Conservation (phyloP, 2,329 filamentous ascomycete species). For the Paecilomyces fulvus region DNA sequence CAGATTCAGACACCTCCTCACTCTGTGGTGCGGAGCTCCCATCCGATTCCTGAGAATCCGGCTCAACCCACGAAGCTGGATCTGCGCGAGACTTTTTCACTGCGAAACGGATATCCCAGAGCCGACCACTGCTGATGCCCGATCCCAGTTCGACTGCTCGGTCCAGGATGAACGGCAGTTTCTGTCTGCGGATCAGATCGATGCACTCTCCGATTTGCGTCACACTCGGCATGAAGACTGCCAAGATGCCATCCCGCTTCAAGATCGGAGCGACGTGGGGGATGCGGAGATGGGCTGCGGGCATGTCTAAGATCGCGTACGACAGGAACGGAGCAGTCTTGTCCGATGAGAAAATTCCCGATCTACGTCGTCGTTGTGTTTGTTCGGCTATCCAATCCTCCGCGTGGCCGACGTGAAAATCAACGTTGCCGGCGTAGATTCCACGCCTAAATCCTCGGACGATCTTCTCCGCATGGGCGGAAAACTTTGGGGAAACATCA, state of each 20-base stretch:
- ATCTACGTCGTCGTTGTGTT: slow-evolving; percentile 27
- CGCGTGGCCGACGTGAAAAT: slow-evolving; percentile 65
- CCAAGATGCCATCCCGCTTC: slow-evolving; percentile 54
- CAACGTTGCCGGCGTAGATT: slow-evolving; percentile 60
- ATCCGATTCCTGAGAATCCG: slow-evolving; percentile 8
- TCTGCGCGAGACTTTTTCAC: slow-evolving; percentile 28
- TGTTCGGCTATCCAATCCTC: slow-evolving; percentile 54
- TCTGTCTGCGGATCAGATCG: slow-evolving; percentile 43
- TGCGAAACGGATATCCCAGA: slow-evolving; percentile 40
- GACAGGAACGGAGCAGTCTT: slow-evolving; percentile 54
- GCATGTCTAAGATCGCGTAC: slow-evolving; percentile 66
- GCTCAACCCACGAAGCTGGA: slow-evolving; percentile 20
- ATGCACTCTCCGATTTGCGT: slow-evolving; percentile 66
- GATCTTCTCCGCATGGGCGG: slow-evolving; percentile 54
- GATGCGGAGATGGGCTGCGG: slow-evolving; percentile 48
- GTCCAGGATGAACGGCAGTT: slow-evolving; percentile 45
- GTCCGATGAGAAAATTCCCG: slow-evolving; percentile 8
- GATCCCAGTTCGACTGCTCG: slow-evolving; percentile 38
- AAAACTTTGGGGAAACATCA: slow-evolving; percentile 56
- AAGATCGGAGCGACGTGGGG: slow-evolving; percentile 45
- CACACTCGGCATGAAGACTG: slow-evolving; percentile 68
- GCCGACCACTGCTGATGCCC: slow-evolving; percentile 38
- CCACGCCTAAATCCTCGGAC: slow-evolving; percentile 61
- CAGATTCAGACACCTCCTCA: slow-evolving; percentile 7
- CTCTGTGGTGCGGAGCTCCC: slow-evolving; percentile 6